Conservation (phyloP, 2,329 filamentous ascomycete genomes). For the Gliomastix tumulicola region DNA sequence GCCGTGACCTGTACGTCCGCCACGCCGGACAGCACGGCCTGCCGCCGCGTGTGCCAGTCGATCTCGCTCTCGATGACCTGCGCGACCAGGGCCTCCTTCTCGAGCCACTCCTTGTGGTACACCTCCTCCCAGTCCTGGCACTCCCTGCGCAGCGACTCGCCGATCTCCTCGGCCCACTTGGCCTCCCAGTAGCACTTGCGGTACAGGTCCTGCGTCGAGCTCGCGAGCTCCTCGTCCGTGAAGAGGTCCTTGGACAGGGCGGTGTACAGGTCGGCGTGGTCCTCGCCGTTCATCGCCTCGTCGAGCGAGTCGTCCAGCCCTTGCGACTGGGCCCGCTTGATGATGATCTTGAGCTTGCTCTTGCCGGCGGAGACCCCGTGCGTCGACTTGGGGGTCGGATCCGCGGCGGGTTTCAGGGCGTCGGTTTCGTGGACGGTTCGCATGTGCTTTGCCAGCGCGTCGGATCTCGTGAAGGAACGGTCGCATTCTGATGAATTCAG, state of each 20-base stretch:
- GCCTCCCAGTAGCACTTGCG: constrained; percentile 65
- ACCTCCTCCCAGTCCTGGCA: constrained; percentile 59
- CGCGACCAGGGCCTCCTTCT: constrained; percentile 73
- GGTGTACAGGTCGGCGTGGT: constrained; percentile 53
- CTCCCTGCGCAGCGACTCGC: constrained; percentile 56
- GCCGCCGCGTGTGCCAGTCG: constrained; percentile 54
- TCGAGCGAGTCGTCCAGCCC: constrained; percentile 42
- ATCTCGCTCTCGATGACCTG: constrained; percentile 63
- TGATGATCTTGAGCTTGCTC: constrained; percentile 54
- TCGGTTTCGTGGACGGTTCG: constrained; percentile 97
- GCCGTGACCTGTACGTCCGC: constrained; percentile 35
- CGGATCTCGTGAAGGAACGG: constrained; percentile 89
- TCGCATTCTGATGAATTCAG: constrained; percentile 73
- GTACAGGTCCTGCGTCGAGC: constrained; percentile 50
- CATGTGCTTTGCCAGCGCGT: constrained; percentile 97
- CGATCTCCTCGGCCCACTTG: constrained; percentile 65
- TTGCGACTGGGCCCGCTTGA: constrained; percentile 54
- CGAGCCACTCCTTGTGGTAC: constrained; percentile 67
- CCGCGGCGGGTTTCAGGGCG: constrained; percentile 67
- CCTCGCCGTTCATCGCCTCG: constrained; percentile 42
- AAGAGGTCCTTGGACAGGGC: constrained; percentile 53
- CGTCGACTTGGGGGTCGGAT: constrained; percentile 66
- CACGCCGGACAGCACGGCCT: constrained; percentile 43
- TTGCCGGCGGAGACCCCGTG: constrained; percentile 38
- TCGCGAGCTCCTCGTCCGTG: constrained; percentile 52